phyloP scores from a whole-genome alignment of 805 yeast genomes.

The Wickerhamomyces tratensis region DNA sequence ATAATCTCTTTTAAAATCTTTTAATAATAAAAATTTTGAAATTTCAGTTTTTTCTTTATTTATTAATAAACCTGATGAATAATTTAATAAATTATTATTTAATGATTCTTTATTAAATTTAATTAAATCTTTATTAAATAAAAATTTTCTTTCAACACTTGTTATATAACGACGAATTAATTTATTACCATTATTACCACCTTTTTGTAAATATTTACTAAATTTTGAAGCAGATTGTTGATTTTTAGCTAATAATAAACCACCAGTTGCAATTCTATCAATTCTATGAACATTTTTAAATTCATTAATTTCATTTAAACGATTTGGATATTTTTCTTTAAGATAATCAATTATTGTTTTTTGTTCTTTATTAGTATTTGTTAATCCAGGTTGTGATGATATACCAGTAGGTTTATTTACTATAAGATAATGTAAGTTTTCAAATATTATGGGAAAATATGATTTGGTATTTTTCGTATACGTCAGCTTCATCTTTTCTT shows the following conservation, averaged over 20 bases:
- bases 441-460: not conserved
- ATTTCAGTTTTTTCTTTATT: slow-evolving; percentile 2
- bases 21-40: slow-evolving; percentile 8
- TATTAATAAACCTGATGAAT: too few species aligned
- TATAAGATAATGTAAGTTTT: too few species aligned
- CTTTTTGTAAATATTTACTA: slow-evolving; percentile 20
- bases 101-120: too few species aligned
- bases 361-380: not conserved
- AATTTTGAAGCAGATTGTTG: slow-evolving; percentile 23
- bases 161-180: slow-evolving; percentile 28
- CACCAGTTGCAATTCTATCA: slow-evolving; percentile 31
- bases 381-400: not conserved
- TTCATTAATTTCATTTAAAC: not conserved
- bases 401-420: not conserved
- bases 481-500: too few species aligned
- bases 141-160: slow-evolving; percentile 2
- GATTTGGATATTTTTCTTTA: not conserved
- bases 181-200: slow-evolving; percentile 26
- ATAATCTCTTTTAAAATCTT: slow-evolving; percentile 5
- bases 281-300: slow-evolving; percentile 27
- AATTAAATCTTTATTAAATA: not conserved
- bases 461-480: too few species aligned
- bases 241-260: slow-evolving; percentile 25
- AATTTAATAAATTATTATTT: too few species aligned
- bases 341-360: not conserved